These are phyloP conservation scores for Sequoia sempervirens DNA, from an alignment of 75 land plant species.

Conservation along the genomic window DNA sequence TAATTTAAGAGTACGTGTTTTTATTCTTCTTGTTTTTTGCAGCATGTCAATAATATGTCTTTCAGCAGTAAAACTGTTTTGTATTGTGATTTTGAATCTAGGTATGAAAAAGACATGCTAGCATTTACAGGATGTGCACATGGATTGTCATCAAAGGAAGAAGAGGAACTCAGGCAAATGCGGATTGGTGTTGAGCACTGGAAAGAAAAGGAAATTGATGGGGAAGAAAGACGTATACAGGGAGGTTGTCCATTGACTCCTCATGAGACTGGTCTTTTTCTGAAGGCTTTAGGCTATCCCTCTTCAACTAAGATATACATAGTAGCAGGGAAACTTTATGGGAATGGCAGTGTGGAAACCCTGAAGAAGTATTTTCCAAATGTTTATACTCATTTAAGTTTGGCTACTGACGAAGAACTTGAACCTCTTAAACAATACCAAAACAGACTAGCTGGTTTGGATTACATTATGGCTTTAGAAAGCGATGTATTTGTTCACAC, in stretches of 20 bases:
- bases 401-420: slow-evolving; percentile 31
- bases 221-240: slow-evolving; percentile 28
- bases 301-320: slow-evolving; percentile 33
- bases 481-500: slow-evolving; percentile 29
- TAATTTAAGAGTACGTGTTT: slow-evolving; percentile 13
- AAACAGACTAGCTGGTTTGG: slow-evolving; percentile 24
- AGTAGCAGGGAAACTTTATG: slow-evolving; percentile 35
- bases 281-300: slow-evolving; percentile 40
- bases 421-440: background rate
- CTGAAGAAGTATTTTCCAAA: slow-evolving; percentile 27
- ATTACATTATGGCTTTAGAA: slow-evolving; percentile 19
- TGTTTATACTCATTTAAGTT: slow-evolving; percentile 34
- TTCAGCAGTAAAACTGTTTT: slow-evolving; percentile 52
- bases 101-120: slow-evolving; percentile 52
- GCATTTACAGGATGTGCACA: slow-evolving; percentile 49
- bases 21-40: background rate
- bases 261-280: slow-evolving; percentile 33
- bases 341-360: slow-evolving; percentile 16
- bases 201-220: slow-evolving; percentile 55
- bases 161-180: slow-evolving; percentile 38
- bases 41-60: slow-evolving; percentile 43
- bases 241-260: slow-evolving; percentile 58
- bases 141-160: slow-evolving; percentile 28
- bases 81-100: slow-evolving; percentile 20
- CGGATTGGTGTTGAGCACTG: slow-evolving; percentile 37